Evolutionary conservation across 2,329 filamentous ascomycete genomes (phyloP).

Genomic region (Ophidiomyces ophidiicola): DNA sequence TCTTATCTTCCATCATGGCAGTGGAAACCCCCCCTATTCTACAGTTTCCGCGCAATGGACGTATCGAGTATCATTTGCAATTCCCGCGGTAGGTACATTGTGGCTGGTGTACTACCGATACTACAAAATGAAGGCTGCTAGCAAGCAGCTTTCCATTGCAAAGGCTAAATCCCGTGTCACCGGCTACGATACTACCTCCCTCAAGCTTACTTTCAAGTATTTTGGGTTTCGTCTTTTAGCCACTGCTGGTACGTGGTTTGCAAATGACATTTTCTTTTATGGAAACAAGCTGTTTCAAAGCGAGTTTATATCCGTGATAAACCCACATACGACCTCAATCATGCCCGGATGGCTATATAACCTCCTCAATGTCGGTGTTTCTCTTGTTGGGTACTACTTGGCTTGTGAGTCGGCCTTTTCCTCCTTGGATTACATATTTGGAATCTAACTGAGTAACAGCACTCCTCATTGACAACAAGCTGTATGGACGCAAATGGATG

Average conservation of each 20-base stretch:
- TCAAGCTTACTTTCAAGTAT: constrained; percentile 64
- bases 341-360: constrained; percentile 89
- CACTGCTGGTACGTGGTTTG: constrained; percentile 82
- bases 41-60: constrained; percentile 70
- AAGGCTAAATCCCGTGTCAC: constrained; percentile 83
- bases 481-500: constrained; percentile 94
- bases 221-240: constrained; percentile 80
- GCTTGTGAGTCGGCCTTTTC: constrained; percentile 47
- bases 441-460: constrained; percentile 23
- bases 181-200: constrained; percentile 78
- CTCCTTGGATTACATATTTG: not conserved
- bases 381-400: constrained; percentile 75
- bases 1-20: constrained; percentile 74
- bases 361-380: constrained; percentile 78
- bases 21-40: constrained; percentile 65
- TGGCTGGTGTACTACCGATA: constrained; percentile 95
- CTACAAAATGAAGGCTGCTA: constrained; percentile 84
- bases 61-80: constrained; percentile 82
- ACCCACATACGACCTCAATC: constrained; percentile 54
- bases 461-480: constrained; percentile 85
- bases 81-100: constrained; percentile 78
- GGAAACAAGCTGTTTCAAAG: constrained; percentile 96
- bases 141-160: constrained; percentile 64
- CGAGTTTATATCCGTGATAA: constrained; percentile 77
- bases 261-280: constrained; percentile 98